Base-by-base conservation (phyloP, 1,139 yeast genomes). In the Meyerozyma athensensis region DNA sequence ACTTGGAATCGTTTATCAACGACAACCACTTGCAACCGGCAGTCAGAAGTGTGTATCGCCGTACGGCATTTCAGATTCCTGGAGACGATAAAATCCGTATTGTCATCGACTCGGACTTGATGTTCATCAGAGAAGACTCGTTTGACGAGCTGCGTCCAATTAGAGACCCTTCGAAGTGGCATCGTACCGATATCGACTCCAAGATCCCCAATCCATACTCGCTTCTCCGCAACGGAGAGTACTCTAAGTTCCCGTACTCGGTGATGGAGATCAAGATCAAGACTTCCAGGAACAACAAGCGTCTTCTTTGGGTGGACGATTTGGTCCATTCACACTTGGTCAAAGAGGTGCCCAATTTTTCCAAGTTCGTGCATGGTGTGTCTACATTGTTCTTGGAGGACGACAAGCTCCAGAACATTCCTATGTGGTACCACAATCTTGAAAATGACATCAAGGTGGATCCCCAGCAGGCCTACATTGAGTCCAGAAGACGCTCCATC, bases 11-110 rank as follows among this genome's bases (percentile, higher is more conserved):
- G 8, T 86, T 82, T 53, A 81, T 92, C 44, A 59, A 65, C 33
- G 79, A 80, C 39, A 72, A 79, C 49, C 72, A 79, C 42, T 71
- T 92, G 46, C 85, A 86, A 60, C 98, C 98, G 12, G 79, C 86
- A 30, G 64, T 92, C 57, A 80, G 98, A 64, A 78, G 96, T 4
- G 77, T 83, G 33, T 89, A 86, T 63, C 86, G 87, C 33, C 77
- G 98, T 61, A 86, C 96, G 12, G 97, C 97, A 2, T 92, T 92
- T 70, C 97, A 92, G 67, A 90, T 92, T 49, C 98, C 98, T 2
- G 97, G 97, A 43, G 97, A 92, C 58, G 95, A 89, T 57, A 77
- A 89, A 52, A 82, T 90, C 35, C 79, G 97, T 58, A 81, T 90
- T 43, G 81, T 87, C 28, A 84, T 92, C 46, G 98, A 92, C 62